Conservation (phyloP, 2,329 filamentous ascomycete genomes). For the Gremmenia infestans region DNA sequence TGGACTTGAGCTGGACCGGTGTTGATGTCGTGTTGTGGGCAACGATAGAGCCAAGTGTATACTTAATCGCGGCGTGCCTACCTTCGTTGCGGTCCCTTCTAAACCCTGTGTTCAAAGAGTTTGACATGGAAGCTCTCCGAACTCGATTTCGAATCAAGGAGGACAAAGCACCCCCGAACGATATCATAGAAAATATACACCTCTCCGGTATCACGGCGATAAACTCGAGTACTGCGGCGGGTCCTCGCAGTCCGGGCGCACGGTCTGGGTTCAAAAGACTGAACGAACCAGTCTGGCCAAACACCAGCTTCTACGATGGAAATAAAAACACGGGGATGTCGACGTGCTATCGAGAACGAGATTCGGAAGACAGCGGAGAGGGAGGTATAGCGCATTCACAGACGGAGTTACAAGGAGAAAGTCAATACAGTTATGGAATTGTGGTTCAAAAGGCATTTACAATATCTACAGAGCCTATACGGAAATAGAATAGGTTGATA, state of each 20-base stretch:
- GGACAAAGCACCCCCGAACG: too few relatives aligned
- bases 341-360: not conserved
- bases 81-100: slow-evolving; percentile 20
- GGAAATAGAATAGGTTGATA: not conserved
- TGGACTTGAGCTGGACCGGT: slow-evolving; percentile 6
- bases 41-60: slow-evolving; percentile 19
- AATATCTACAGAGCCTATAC: slow-evolving; percentile 1
- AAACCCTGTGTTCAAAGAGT: slow-evolving; percentile 6
- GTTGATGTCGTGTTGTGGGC: slow-evolving; percentile 22
- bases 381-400: not conserved
- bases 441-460: slow-evolving; percentile 2
- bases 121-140: not conserved
- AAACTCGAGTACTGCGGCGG: not conserved
- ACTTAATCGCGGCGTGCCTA: slow-evolving; percentile 20
- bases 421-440: not conserved
- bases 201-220: too few relatives aligned
- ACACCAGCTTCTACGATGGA: not conserved
- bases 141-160: too few relatives aligned
- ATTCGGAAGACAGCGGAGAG: not conserved
- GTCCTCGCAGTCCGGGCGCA: not conserved
- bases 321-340: not conserved
- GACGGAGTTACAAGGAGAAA: not conserved
- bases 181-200: too few relatives aligned
- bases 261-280: not conserved
- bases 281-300: not conserved